Conservation (phyloP, 352 stramenopile species). For the Phytopythium oedochilum region DNA sequence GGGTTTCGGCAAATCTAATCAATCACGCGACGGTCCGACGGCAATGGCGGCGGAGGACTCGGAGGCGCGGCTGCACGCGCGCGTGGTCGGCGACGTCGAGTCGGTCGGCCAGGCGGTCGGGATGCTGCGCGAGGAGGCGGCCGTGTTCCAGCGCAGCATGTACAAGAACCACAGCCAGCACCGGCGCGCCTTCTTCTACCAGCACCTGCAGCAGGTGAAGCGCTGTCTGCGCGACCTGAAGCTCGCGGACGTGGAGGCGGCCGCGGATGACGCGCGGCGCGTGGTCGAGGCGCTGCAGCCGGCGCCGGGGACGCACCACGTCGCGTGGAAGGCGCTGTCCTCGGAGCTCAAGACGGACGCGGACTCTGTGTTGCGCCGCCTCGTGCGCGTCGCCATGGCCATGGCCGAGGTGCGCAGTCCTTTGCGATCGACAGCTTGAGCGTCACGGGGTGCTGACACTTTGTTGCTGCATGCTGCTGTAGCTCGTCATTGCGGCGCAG, state of each 20-base stretch:
- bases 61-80: slow-evolving; percentile 25
- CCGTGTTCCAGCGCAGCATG: slow-evolving; percentile 72
- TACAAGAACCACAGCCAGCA: slow-evolving; percentile 90
- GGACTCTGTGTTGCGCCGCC: slow-evolving; percentile 40
- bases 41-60: neutral
- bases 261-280: slow-evolving; percentile 29
- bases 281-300: slow-evolving; percentile 49
- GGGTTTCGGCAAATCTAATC: too few species aligned
- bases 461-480: neutral
- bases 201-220: slow-evolving; percentile 77
- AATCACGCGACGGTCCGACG: too few species aligned
- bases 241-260: slow-evolving; percentile 24
- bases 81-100: slow-evolving; percentile 33
- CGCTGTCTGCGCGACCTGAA: slow-evolving; percentile 46
- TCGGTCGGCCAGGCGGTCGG: slow-evolving; percentile 23
- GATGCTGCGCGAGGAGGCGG: slow-evolving; percentile 50
- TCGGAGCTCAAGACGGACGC: slow-evolving; percentile 50
- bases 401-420: slow-evolving; percentile 18
- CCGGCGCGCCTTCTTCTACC: slow-evolving; percentile 73
- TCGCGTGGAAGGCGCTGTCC: slow-evolving; percentile 71
- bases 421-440: neutral
- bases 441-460: neutral
- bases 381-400: slow-evolving; percentile 26
- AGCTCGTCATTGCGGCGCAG: slow-evolving; percentile 50
- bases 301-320: slow-evolving; percentile 48